Percentiles rank a stretch among this genome's conserved stretches.
Conservation (phyloP, 31 red algal species). For the Asparagopsis taxiformis region DNA sequence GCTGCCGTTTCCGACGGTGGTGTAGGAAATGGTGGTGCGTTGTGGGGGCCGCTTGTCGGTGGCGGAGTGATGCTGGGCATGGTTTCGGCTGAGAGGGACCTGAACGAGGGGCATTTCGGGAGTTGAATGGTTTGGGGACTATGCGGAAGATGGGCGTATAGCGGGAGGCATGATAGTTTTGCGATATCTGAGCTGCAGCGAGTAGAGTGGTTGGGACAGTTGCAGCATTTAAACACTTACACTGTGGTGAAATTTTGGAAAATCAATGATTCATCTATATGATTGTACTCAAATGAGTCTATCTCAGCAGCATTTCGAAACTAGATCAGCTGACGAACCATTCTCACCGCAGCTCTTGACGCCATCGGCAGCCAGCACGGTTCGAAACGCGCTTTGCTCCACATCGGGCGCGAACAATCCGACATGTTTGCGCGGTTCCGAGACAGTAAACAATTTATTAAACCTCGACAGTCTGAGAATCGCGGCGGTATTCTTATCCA, state of each 20-base stretch:
- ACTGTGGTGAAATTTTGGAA: too few relatives aligned
- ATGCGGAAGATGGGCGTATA: too few relatives aligned
- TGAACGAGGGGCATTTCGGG: background rate
- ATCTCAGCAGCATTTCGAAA: too few relatives aligned
- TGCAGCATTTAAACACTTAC: too few relatives aligned
- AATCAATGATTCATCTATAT: too few relatives aligned
- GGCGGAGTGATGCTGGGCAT: background rate
- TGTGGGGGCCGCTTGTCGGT: slow-evolving; percentile 9
- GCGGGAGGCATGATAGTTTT: too few relatives aligned
- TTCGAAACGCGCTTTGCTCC: background rate
- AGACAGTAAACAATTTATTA: slow-evolving; percentile 44
- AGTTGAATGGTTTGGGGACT: background rate
- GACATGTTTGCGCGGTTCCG: slow-evolving; percentile 27
- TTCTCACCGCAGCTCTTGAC: too few relatives aligned
- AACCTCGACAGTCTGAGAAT: slow-evolving; percentile 65
- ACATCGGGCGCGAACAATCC: slow-evolving; percentile 26
- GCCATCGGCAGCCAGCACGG: too few relatives aligned
- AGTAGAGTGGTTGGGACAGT: too few relatives aligned
- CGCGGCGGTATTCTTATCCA: slow-evolving; percentile 80
- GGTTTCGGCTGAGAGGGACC: slow-evolving; percentile 4
- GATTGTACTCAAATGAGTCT: too few relatives aligned
- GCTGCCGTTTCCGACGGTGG: slow-evolving; percentile 34
- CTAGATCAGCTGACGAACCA: too few relatives aligned
- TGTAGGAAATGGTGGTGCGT: slow-evolving; percentile 45
- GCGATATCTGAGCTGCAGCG: too few relatives aligned